phyloP scores from a whole-genome alignment of 805 yeast genomes.

The Yamadazyma philogaea region DNA sequence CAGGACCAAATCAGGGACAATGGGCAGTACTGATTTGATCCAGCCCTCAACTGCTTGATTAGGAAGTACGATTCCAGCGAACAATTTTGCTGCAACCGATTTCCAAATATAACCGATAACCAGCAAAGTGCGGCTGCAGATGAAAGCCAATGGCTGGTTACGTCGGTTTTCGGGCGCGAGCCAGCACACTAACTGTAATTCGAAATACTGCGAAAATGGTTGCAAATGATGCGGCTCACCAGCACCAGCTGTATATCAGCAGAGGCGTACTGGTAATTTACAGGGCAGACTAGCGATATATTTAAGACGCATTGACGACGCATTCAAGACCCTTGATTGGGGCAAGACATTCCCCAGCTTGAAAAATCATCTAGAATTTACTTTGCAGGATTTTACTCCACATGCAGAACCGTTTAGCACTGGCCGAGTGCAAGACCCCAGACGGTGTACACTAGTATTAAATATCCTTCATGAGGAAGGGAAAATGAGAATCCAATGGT shows the following conservation, averaged over 20 bases:
- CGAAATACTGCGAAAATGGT: background rate
- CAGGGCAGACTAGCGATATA: too few species aligned
- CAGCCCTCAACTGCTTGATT: slow-evolving; percentile 6
- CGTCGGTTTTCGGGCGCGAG: slow-evolving; percentile 2
- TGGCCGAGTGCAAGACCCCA: too few species aligned
- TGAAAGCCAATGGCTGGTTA: slow-evolving; percentile 8
- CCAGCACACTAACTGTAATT: slow-evolving; percentile 1
- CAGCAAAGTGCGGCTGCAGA: slow-evolving; percentile 3
- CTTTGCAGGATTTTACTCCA: too few species aligned
- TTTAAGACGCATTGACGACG: too few species aligned
- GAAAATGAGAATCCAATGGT: too few species aligned
- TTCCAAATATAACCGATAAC: slow-evolving; percentile 1
- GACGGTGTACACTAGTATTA: too few species aligned
- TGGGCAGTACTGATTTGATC: slow-evolving; percentile 5
- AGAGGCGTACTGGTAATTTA: too few species aligned
- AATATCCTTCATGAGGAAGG: too few species aligned
- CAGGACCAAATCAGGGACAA: slow-evolving; percentile 2
- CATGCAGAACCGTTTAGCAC: too few species aligned
- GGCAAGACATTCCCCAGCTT: too few species aligned
- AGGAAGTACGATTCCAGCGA: slow-evolving; percentile 12
- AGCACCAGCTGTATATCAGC: background rate
- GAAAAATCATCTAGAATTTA: too few species aligned
- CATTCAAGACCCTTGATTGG: too few species aligned
- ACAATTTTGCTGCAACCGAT: background rate
- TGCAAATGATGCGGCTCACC: background rate